Percentiles rank a stretch among this genome's conserved stretches.
Conservation (phyloP, 495 filamentous ascomycete genomes). For the Aspergillus sclerotioniger region DNA sequence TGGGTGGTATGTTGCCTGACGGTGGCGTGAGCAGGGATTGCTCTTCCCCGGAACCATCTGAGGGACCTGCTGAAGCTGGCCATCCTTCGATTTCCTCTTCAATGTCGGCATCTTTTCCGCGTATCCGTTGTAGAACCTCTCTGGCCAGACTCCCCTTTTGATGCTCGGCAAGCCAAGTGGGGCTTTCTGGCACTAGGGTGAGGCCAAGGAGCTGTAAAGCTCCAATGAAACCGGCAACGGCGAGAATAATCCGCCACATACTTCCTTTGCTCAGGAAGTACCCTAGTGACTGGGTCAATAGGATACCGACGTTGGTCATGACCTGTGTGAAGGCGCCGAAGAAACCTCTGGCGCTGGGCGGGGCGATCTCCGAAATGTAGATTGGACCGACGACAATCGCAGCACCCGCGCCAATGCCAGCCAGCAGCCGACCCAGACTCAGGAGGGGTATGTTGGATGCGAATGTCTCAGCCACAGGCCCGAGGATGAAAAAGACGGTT, state of each 20-base stretch:
- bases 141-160: constrained; percentile 60
- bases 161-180: constrained; percentile 75
- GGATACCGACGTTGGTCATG: constrained; percentile 90
- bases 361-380: constrained; percentile 88
- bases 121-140: constrained; percentile 66
- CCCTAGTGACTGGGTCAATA: constrained; percentile 78
- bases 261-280: constrained; percentile 77
- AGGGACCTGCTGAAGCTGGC: constrained; percentile 43
- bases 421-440: constrained; percentile 70
- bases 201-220: constrained; percentile 63
- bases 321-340: constrained; percentile 93
- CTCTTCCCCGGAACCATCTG: constrained; percentile 45
- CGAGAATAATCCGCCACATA: constrained; percentile 81
- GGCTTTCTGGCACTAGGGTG: constrained; percentile 75
- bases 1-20: constrained; percentile 25
- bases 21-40: constrained; percentile 46
- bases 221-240: constrained; percentile 67
- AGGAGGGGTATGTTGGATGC: constrained; percentile 66
- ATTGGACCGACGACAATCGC: constrained; percentile 93
- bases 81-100: constrained; percentile 69
- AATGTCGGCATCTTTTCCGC: constrained; percentile 66
- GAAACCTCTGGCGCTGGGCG: constrained; percentile 71
- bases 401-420: constrained; percentile 81
- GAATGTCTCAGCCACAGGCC: constrained; percentile 70
- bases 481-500: constrained; percentile 71